Conservation (phyloP, 345 rosid genomes). For the Lumnitzera littorea region DNA sequence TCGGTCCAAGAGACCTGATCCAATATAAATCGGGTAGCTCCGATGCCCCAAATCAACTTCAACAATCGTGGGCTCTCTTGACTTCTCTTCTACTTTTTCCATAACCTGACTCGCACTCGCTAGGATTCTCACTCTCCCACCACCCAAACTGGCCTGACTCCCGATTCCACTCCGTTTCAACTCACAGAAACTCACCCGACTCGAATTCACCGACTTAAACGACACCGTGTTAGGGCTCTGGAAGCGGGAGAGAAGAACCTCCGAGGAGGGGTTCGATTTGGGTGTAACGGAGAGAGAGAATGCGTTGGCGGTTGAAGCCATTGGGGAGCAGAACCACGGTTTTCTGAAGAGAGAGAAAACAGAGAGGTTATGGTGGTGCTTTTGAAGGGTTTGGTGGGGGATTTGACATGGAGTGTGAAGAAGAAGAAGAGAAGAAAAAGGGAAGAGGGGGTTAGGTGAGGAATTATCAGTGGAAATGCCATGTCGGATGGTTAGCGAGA, state of each 20-base stretch:
- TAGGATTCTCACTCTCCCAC: slow-evolving; percentile 18
- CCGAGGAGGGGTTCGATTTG: slow-evolving; percentile 14
- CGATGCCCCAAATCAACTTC: slow-evolving; percentile 86
- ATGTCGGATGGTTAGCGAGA: not conserved
- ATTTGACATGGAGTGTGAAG: not conserved
- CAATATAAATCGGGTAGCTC: slow-evolving; percentile 94
- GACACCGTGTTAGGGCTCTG: slow-evolving; percentile 22
- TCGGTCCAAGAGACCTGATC: slow-evolving; percentile 77
- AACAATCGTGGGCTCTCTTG: slow-evolving; percentile 48
- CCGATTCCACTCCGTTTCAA: slow-evolving; percentile 16
- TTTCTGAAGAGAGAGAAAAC: not conserved
- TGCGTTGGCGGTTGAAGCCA: slow-evolving; percentile 52
- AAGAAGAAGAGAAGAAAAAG: not conserved
- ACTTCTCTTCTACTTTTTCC: slow-evolving; percentile 40
- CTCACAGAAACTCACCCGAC: slow-evolving; percentile 5
- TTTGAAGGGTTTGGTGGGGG: slow-evolving; percentile 3
- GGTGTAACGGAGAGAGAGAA: slow-evolving; percentile 38
- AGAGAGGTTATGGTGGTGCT: not conserved
- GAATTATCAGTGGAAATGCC: not conserved
- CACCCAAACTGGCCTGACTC: slow-evolving; percentile 11
- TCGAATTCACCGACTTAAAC: slow-evolving; percentile 6
- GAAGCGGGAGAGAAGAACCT: slow-evolving; percentile 12
- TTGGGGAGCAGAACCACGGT: slow-evolving; percentile 10
- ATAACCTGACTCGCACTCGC: slow-evolving; percentile 56
- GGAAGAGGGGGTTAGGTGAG: not conserved